phyloP scores from a whole-genome alignment of 495 filamentous ascomycete genomes.

The Aspergillus cristatus region DNA sequence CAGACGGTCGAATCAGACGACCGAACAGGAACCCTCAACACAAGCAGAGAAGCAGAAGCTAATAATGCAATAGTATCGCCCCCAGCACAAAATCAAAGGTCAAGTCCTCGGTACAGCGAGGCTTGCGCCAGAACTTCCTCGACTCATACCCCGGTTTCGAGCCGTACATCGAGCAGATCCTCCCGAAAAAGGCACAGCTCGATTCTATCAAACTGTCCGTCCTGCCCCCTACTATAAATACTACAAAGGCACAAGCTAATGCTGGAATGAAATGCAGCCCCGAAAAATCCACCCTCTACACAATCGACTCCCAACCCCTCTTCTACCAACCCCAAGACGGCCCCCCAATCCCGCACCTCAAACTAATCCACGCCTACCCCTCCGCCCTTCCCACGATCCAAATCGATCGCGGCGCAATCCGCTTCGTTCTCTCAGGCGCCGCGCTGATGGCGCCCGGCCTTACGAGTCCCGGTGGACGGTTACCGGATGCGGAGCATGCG shows the following conservation, averaged over 20 bases:
- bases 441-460: constrained; percentile 92
- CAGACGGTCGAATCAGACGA: not conserved
- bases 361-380: constrained; percentile 57
- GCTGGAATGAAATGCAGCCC: constrained; percentile 41
- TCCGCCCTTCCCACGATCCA: constrained; percentile 39
- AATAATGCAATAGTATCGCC: constrained; percentile 49
- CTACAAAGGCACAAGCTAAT: constrained; percentile 1
- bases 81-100: constrained; percentile 84
- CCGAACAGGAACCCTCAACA: not conserved
- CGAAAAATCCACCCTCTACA: constrained; percentile 79
- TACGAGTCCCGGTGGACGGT: constrained; percentile 66
- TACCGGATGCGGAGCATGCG: constrained; percentile 51
- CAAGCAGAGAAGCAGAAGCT: constrained; percentile 6
- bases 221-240: constrained; percentile 1
- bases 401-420: constrained; percentile 91
- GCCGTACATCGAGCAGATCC: constrained; percentile 85
- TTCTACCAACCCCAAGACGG: constrained; percentile 90
- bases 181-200: constrained; percentile 91
- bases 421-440: constrained; percentile 88
- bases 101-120: constrained; percentile 90
- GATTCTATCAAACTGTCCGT: constrained; percentile 75
- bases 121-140: constrained; percentile 68
- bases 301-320: constrained; percentile 61
- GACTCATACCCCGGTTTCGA: constrained; percentile 79
- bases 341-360: constrained; percentile 67